Evolutionary conservation across 1,139 yeast species (phyloP), one percentile per base, ranked within the genome.

Genomic region (Suhomyces taliae): DNA sequence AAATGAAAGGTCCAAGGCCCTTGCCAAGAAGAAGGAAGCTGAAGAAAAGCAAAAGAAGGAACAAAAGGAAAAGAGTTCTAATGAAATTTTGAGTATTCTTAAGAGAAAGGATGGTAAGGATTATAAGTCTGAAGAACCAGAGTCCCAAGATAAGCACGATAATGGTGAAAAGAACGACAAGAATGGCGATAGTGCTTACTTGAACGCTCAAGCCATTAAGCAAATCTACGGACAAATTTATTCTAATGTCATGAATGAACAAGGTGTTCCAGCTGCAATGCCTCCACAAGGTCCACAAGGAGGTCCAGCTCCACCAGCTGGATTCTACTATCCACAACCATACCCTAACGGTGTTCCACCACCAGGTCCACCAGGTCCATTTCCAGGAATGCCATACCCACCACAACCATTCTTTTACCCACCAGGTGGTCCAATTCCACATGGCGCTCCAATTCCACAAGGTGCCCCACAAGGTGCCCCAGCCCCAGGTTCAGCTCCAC

Each of bases 211-310:
- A 49, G 80, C 79, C 8, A 73, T 76, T 43, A 75, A 75, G 52
- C 76, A 70, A 51, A 72, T 77, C 43, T 70, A 81, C 45, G 80
- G 80, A 1, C 80, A 78, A 44, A 75, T 79, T 39, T 73, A 72
- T 58, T 66, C 70, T 50, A 64, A 69, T 48, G 74, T 70, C 36
- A 72, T 74, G 78, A 64, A 65, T 53, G 78, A 72, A 51, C 76
- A 74, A 4, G 46, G 45, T 4, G 53, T 46, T 10, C 54, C 54
- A 26, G 48, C 36, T 10, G 48, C 54, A 1, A 34, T 40, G 19
- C 57, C 52, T 33, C n/a, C 31, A 29, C 15, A 34, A 15, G 36
- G n/a, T 11, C 46, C 41, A 6, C 41, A 33, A 24, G 44, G 44
- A n/a, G 36, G 27, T 15, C 39, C 54, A 46, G 29, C 35, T 7